Base-by-base conservation (phyloP, 1,139 yeast genomes). In the Protomyces macrosporus region DNA sequence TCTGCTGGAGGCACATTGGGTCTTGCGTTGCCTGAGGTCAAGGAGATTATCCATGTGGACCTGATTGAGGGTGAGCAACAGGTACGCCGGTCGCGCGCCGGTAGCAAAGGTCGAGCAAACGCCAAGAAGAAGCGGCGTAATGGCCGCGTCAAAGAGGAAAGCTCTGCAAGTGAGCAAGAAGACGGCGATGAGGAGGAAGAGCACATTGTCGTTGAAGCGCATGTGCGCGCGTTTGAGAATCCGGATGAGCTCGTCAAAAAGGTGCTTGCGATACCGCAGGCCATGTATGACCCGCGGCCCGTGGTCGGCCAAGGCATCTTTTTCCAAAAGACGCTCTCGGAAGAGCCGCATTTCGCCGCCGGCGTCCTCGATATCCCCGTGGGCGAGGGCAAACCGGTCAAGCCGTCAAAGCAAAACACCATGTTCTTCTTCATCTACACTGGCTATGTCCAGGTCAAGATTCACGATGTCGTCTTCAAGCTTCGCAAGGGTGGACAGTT, bases 401-500 rank as follows among this genome's bases (percentile, higher is more conserved):
- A 84, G 69, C 81, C 85, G 33, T 84, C 95, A 12, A 84, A 82
- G 45, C 84, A 84, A 63, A 85, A 88, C 5, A 81, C 85, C 67
- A 86, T 87, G 70, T 83, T 87, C 40, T 90, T 90, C 72, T 87
- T 84, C 72, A 90, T 90, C 42, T 80, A 87, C 9, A 77, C 79
- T 52, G 98, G 98, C 0, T 71, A 81, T 1, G 74, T 89, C 12
- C 89, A 88, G 70, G 91, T 88, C 2, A 81, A 83, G 1, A 70
- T 91, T 6, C 82, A 84, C 53, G 83, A 82, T 6, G 79, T 79
- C 35, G 79, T 76, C 32, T 88, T 91, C 71, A 76, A 84, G 5
- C 87, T 86, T 6, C 80, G 83, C 0, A 77, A 81, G 67, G 97
- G 96, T 0, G 88, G 96, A 65, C 82, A 93, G 1, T 86, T 90